Evolutionary conservation across 169 alveolate species (phyloP), one percentile per base, ranked within the genome.

Genomic region (Plasmodium chabaudi): DNA sequence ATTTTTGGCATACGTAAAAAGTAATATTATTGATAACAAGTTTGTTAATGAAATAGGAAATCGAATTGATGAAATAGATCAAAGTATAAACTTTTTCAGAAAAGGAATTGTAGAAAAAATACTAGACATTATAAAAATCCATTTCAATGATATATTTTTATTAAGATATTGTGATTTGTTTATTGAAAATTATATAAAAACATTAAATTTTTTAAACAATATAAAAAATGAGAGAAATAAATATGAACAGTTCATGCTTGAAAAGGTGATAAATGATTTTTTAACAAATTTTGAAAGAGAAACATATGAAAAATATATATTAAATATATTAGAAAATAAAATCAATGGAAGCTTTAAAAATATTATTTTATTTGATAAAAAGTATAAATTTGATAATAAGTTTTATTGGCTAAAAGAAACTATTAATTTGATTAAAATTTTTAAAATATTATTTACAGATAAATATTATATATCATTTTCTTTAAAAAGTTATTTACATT

Each of bases 151-250:
- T 69, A 70, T 86, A 15, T 86, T 86, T 70, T 9, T 59, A 42
- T 53, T 86, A 70, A 86, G 63, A 12, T 89, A 92, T 25, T 87
- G 87, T 65, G 95, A 92, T 27, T 55, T 74, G 19, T 90, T 89
- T 65, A 73, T 92, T 60, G 88, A 87, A n/a, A 87, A 88, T 55
- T 89, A 92, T 57, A 82, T 70, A 15, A 88, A 89, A 53, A 87
- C 95, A 51, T 17, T 56, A 1, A 88, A 88, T 44, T 69, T 87
- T 86, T 73, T 86, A 6, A 59, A 86, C 42, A 70, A 87, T 42
- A 74, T 74, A 59, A 79, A 75, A 69, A 77, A 71, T 17, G 27
- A 63, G n/a, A 71, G 51, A 72, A 77, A 72, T 23, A 56, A 15
- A 42, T 79, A 87, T 77, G 92, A 87, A 61, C 86, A 71, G 55